Evolutionary conservation across 176 grass and related monocot species (phyloP).

Genomic region (Phragmites australis): DNA sequence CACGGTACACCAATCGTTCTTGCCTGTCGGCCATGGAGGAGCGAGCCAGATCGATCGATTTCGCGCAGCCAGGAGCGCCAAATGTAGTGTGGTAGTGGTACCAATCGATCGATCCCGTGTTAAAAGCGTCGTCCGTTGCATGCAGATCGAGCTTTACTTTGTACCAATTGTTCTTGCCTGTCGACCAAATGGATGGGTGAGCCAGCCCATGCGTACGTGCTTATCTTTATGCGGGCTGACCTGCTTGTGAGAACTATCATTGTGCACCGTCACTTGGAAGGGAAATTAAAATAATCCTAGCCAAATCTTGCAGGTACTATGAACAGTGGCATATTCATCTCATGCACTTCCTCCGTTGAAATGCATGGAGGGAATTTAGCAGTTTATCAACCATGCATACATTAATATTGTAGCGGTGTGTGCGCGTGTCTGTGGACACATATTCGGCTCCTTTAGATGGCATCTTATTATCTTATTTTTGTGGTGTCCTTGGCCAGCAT

Average conservation of each 20-base stretch:
- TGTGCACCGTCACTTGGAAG: not conserved
- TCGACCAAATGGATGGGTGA: too few species aligned
- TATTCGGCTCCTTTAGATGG: not conserved
- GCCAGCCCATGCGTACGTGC: not conserved
- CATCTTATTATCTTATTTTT: conserved; percentile 15
- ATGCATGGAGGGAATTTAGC: not conserved
- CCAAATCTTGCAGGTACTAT: conserved; percentile 34
- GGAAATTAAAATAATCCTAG: not conserved
- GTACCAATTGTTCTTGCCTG: conserved; percentile 8
- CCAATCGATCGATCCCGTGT: conserved; percentile 1
- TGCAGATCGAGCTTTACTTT: not conserved
- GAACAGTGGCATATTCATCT: conserved; percentile 28
- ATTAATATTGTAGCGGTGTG: not conserved
- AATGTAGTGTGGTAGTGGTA: conserved; percentile 27
- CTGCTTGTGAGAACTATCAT: conserved; percentile 36
- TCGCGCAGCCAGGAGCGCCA: not conserved
- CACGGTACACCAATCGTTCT: conserved; percentile 21
- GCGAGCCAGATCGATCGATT: conserved; percentile 15
- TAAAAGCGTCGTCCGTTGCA: conserved; percentile 5
- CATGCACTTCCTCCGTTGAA: conserved; percentile 2
- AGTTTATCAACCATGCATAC: not conserved
- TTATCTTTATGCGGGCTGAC: conserved; percentile 29
- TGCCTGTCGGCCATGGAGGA: too few species aligned
- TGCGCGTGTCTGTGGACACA: not conserved
- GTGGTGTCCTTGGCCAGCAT: not conserved